Base-by-base conservation (phyloP, 2,329 filamentous ascomycete genomes). In the Parafenestella ontariensis region DNA sequence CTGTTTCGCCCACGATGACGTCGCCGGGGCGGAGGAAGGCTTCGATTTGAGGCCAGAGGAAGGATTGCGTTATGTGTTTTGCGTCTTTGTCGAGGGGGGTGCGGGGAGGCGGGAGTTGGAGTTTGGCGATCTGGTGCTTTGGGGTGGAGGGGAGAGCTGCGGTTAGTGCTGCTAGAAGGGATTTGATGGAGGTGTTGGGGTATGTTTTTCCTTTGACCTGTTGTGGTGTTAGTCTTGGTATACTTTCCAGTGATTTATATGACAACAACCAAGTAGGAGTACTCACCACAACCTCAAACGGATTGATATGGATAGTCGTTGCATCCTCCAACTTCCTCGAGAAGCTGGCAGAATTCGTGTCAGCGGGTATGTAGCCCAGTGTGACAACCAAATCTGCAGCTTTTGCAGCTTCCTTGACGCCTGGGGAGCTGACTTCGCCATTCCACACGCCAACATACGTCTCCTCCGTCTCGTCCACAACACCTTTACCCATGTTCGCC, bases 261-360 rank as follows among this genome's bases (percentile, higher is more conserved):
- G n/a, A n/a, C n/a, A n/a, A n/a, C n/a, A n/a, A n/a, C n/a, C n/a
- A n/a, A n/a, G n/a, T 9, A 11, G 33, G 24, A 10, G 2, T 21
- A 36, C 54, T 54, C 49, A 78, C 70, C 8, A 71, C 59, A n/a
- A 78, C 76, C 5, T 71, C 61, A 36, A 72, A 62, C 1, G 74
- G 70, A 45, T 79, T 73, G 41, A 80, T 71, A 28, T 74, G 60
- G 13, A 79, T 70, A 0, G 65, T 65, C 15, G 64, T 74, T 1
- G 46, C 52, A 4, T 68, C 56, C 0, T 69, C 55, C 15, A 79
- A 49, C 6, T 69, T 66, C 24, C 77, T 64, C 4, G 76, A 74
- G 62, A 79, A 80, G 15, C 69, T 71, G 0, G 75, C 77, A 0
- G 76, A 72, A 50, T 80, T 81, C 7, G 77, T 79, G 48, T 80